Base-by-base conservation (phyloP, 305 asterid species). In the Fraxinus nigra region DNA sequence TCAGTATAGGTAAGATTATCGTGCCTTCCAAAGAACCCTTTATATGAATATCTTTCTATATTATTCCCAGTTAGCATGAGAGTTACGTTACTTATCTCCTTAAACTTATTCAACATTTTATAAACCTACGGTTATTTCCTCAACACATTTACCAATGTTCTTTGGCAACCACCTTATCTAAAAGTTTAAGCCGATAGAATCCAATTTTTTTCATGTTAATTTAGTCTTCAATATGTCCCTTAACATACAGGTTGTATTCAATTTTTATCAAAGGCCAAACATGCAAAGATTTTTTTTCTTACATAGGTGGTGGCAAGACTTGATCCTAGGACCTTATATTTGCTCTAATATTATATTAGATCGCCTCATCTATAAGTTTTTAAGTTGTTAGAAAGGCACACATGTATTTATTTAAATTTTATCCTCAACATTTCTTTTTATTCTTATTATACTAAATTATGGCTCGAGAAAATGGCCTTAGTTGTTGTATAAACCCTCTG, bases 1-100 rank as follows among this genome's bases (percentile, higher is more conserved):
- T 93, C 88, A 91, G 97, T 91, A 92, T 93, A 91, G 97, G 97
- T 91, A 87, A 81, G 84, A 77, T 79, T 77, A 65, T 32, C 37
- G 20, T 72, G 7, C 22, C 61, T 78, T 37, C 61, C 72, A 4
- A 40, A 76, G 28, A 81, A 61, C 78, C 78, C 76, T 76, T 65
- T 16, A 6, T n/a, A 33, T 61, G 30, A 22, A 38, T 80, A 40
- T 48, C 72, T 20, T 70, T 34, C 63, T 56, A 61, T 75, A 37
- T 74, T 80, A 75, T 80, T 81, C 59, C 1, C 32, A 24, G 78
- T 74, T 20, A 67, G 10, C 70, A 35, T 70, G 73, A 26, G 65
- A 79, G 54, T 28, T 24, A 70, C 4, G 24, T 20, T 22, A 28
- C 56, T 73, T 54, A 46, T 78, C 79, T 37, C 32, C 67, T 75